Percentiles rank a stretch among this genome's conserved stretches.
These are phyloP conservation scores for Ciborinia camelliae DNA, from an alignment of 2,329 filamentous ascomycete species.

Conservation along the genomic window DNA sequence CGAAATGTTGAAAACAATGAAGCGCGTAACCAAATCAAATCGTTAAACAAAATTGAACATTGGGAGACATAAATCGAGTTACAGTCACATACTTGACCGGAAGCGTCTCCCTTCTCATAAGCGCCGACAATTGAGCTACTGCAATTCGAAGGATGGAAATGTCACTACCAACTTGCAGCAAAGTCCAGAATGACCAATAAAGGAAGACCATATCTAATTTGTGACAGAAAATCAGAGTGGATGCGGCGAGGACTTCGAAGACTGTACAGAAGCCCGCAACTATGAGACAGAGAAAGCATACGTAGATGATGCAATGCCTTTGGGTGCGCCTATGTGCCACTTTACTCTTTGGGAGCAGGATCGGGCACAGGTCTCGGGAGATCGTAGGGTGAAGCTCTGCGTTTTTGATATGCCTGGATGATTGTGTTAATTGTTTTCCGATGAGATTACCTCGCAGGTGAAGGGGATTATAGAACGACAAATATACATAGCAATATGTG, in stretches of 20 bases:
- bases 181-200: constrained; percentile 60
- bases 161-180: constrained; percentile 54
- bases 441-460: neutral
- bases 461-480: neutral
- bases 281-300: constrained; percentile 45
- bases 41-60: constrained; percentile 49
- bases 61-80: constrained; percentile 48
- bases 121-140: constrained; percentile 38
- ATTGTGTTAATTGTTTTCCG: neutral
- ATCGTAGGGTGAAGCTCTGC: neutral
- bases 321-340: constrained; percentile 38
- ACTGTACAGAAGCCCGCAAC: constrained; percentile 47
- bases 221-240: constrained; percentile 50
- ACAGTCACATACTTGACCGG: constrained; percentile 55
- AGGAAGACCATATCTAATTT: constrained; percentile 56
- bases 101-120: constrained; percentile 30
- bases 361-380: neutral
- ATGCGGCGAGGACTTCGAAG: constrained; percentile 49
- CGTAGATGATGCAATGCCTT: constrained; percentile 41
- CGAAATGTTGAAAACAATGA: neutral
- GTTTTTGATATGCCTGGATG: neutral
- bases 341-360: neutral
- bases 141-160: constrained; percentile 56
- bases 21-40: neutral
- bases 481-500: neutral